These are phyloP conservation scores for Phyllosticta capitalensis DNA, from an alignment of 2,329 filamentous ascomycete genomes.

Conservation along the genomic window DNA sequence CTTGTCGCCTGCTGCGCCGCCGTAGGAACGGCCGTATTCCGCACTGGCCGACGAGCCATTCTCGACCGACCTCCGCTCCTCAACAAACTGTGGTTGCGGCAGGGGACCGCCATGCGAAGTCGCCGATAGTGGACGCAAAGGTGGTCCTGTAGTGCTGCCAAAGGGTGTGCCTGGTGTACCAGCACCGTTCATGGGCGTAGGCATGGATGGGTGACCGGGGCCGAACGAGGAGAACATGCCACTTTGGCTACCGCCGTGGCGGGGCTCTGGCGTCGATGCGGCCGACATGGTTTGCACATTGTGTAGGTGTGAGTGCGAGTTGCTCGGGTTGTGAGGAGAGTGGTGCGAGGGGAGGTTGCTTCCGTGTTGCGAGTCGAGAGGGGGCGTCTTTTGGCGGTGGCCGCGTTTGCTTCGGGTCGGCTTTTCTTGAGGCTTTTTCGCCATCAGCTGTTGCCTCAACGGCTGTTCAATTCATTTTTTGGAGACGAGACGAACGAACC, in stretches of 20 bases:
- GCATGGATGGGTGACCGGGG: slow-evolving; percentile 16
- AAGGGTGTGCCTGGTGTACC: slow-evolving; percentile 3
- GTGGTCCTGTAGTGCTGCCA: slow-evolving; percentile 16
- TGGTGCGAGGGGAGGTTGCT: slow-evolving; percentile 14
- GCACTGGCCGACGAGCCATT: slow-evolving; percentile 16
- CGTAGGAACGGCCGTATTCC: slow-evolving; percentile 18
- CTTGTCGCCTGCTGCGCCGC: slow-evolving; percentile 12
- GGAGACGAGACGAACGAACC: slow-evolving; percentile 37
- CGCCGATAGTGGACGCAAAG: slow-evolving; percentile 20
- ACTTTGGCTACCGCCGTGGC: slow-evolving; percentile 6
- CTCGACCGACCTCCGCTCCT: slow-evolving; percentile 13
- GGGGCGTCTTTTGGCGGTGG: slow-evolving; percentile 42
- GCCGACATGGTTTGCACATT: slow-evolving; percentile 19
- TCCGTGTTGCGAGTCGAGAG: slow-evolving; percentile 14
- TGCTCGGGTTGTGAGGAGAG: slow-evolving; percentile 15
- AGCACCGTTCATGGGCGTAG: slow-evolving; percentile 21
- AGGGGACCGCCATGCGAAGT: slow-evolving; percentile 17
- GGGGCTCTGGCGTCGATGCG: slow-evolving; percentile 30
- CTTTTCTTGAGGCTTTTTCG: slow-evolving; percentile 61
- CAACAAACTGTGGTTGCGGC: slow-evolving; percentile 11
- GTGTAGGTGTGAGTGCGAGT: slow-evolving; percentile 13
- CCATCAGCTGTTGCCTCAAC: not conserved
- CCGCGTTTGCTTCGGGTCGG: slow-evolving; percentile 65
- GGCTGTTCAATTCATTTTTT: not conserved
- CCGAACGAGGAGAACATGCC: slow-evolving; percentile 20